Evolutionary conservation across 495 filamentous ascomycete genomes (phyloP), one percentile per base, ranked within the genome.

Genomic region (Talaromyces nanjingensis): DNA sequence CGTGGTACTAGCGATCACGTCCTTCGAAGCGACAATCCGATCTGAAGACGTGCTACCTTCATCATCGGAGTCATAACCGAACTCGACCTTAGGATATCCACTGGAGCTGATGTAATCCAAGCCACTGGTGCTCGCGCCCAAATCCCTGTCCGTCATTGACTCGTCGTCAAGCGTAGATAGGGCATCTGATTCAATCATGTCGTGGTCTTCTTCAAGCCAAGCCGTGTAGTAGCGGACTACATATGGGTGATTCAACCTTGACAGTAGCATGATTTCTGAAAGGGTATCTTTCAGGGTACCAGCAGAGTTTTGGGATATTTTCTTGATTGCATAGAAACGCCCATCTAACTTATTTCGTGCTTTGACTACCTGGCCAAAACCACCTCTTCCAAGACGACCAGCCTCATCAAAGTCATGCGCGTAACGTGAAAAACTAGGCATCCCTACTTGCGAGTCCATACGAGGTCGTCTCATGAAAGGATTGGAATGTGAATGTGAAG

Each of bases 291-390:
- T 89, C 57, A 98, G 76, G 25, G 90, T 90, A 42, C 87, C 80
- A 42, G 89, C 83, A 18, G 91, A 91, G 59, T 87, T 88, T 65
- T 93, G 88, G 24, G 87, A 91, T 61, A 98, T 96, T 70, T 97
- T 97, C 73, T 98, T 98, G 65, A 98, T 87, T 4, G 94, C 94
- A 80, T 98, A 98, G 11, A 96, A 85, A 60, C 90, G 88, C 8
- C 91, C 91, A 74, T 98, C 93, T 6, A 97, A 83, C 73, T 92
- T 96, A 69, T 97, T 96, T 63, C 96, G 84, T 6, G 94, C 93
- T 72, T 93, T 92, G 52, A 98, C 92, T n/a, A 98, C 94, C 76
- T 97, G 90, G 31, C 96, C 94, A 74, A 96, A 98, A 2, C 93
- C 96, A 16, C 94, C 94, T 74, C 91, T 94, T 27, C 96, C 94